Conservation (phyloP, 177 flowering plant species). For the Telopea speciosissima region DNA sequence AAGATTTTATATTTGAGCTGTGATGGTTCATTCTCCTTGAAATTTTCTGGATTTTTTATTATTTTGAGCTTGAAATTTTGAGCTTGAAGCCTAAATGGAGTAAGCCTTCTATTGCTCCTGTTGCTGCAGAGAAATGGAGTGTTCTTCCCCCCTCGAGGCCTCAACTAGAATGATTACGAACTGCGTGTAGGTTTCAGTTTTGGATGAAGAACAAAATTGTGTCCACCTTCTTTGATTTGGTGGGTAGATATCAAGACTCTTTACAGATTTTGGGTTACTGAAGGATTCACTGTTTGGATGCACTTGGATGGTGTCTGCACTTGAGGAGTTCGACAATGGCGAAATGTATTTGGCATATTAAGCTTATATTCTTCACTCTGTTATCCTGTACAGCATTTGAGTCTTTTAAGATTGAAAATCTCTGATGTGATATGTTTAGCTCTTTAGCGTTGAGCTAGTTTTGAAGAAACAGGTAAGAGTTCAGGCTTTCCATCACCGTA, state of each 20-base stretch:
- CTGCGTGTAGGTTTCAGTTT: background rate
- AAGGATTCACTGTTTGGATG: conserved; percentile 1
- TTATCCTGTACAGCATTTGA: background rate
- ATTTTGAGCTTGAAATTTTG: background rate
- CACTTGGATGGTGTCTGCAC: background rate
- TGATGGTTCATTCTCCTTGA: background rate
- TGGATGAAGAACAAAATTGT: background rate
- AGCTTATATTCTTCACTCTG: background rate
- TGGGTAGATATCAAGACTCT: background rate
- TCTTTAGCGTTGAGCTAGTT: background rate
- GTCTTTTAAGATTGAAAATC: too few species aligned
- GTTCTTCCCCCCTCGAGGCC: background rate
- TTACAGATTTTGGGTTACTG: conserved; percentile 3
- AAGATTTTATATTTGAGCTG: background rate
- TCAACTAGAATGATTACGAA: background rate
- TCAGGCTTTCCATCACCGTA: background rate
- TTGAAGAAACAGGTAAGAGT: background rate
- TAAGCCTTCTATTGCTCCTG: background rate
- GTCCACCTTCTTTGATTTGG: background rate
- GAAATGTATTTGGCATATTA: conserved; percentile 19
- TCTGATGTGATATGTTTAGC: background rate
- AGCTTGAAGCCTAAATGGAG: background rate
- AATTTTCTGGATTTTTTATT: background rate
- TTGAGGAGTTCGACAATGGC: background rate
- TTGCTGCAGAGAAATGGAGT: background rate